A percentile compares a stretch with the other conserved stretches of the same genome.
Conservation (phyloP, 2,329 filamentous ascomycete genomes). For the Fusarium nygamai region DNA sequence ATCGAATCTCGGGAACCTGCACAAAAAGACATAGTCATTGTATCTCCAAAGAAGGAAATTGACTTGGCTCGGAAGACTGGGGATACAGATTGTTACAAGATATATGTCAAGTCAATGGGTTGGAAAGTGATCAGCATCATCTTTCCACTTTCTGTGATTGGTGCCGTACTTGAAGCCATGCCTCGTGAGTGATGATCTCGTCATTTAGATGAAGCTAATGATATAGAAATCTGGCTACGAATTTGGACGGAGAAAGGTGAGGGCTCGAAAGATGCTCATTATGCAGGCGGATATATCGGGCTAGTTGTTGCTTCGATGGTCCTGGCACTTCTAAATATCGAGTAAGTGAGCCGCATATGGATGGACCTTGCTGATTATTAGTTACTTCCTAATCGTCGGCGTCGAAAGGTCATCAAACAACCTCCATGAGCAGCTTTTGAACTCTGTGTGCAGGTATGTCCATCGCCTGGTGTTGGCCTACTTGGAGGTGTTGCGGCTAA, state of each 20-base stretch:
- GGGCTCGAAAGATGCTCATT: slow-evolving; percentile 24
- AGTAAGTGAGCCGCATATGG: not conserved
- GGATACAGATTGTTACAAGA: slow-evolving; percentile 43
- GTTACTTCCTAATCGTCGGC: slow-evolving; percentile 40
- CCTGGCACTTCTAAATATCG: slow-evolving; percentile 17
- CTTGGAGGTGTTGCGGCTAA: fast-evolving
- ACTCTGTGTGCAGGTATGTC: slow-evolving; percentile 20
- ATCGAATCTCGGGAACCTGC: not conserved
- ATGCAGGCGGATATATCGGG: slow-evolving; percentile 39
- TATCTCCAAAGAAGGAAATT: slow-evolving; percentile 13
- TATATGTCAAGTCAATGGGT: slow-evolving; percentile 43
- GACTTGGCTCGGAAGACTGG: slow-evolving; percentile 44
- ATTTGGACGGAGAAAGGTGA: slow-evolving; percentile 42
- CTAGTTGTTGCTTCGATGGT: slow-evolving; percentile 31
- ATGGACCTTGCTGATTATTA: not conserved
- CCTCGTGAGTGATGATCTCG: slow-evolving; percentile 27
- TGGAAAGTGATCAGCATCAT: slow-evolving; percentile 31
- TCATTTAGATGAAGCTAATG: not conserved
- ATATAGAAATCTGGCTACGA: slow-evolving; percentile 42
- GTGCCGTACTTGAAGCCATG: slow-evolving; percentile 33
- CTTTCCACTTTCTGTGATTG: slow-evolving; percentile 15
- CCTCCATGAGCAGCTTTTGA: slow-evolving; percentile 38
- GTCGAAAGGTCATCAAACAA: slow-evolving; percentile 39
- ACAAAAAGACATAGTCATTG: not conserved
- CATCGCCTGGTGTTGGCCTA: not conserved